Evolutionary conservation across 2,329 filamentous ascomycete species (phyloP).

Genomic region (Diplodia corticola): DNA sequence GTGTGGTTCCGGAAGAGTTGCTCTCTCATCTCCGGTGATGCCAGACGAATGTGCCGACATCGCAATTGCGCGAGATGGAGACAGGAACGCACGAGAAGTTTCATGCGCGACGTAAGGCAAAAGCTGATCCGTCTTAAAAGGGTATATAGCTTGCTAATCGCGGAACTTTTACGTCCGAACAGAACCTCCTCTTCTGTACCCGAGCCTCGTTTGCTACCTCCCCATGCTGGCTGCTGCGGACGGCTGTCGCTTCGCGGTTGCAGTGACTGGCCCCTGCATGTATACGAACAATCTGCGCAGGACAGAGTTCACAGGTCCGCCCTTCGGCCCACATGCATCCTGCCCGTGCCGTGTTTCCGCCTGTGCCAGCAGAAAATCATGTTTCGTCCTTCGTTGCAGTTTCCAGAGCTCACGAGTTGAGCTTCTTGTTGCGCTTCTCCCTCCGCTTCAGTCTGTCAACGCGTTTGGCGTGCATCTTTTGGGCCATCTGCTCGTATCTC

Average conservation of each 20-base stretch:
- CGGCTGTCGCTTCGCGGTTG: neutral
- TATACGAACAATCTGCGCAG: neutral
- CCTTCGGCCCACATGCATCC: neutral
- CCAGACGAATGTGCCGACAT: neutral
- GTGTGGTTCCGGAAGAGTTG: neutral
- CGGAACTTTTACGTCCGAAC: neutral
- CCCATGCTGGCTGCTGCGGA: neutral
- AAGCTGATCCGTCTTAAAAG: conserved; percentile 3
- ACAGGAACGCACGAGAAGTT: neutral
- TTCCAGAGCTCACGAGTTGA: conserved; percentile 46
- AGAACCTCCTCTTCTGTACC: neutral
- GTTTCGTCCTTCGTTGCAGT: neutral
- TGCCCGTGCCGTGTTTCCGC: neutral
- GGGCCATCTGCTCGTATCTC: conserved; percentile 88
- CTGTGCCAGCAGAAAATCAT: neutral
- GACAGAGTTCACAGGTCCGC: neutral
- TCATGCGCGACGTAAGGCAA: neutral
- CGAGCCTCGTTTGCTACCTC: neutral
- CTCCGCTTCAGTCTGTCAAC: conserved; percentile 90
- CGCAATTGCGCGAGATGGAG: neutral
- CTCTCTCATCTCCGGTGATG: neutral
- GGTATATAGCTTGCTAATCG: conserved; percentile 4
- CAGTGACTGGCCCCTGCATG: neutral
- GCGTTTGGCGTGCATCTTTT: conserved; percentile 96
- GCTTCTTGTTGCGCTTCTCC: conserved; percentile 91